Percentiles rank a stretch among this genome's conserved stretches.
phyloP scores from a whole-genome alignment of 108 stramenopile genomes.

The Cyclotella baltica region DNA sequence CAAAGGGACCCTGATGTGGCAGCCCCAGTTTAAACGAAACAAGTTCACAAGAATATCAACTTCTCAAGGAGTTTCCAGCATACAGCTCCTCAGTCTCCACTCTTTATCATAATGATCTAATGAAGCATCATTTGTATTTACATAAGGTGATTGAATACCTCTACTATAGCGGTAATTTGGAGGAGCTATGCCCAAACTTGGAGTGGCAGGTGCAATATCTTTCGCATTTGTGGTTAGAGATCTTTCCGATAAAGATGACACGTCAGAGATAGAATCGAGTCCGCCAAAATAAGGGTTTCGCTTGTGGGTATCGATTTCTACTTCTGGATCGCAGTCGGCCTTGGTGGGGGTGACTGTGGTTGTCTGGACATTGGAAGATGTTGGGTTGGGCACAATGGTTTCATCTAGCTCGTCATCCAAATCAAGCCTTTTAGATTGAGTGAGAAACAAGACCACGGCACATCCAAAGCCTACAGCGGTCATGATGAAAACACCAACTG shows the following conservation, averaged over 20 bases:
- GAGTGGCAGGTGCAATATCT: conserved; percentile 1
- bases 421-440: conserved; percentile 9
- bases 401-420: conserved; percentile 3
- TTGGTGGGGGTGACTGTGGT: neutral
- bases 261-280: conserved; percentile 12
- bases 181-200: conserved; percentile 23
- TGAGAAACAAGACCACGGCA: conserved; percentile 5
- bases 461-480: conserved; percentile 5
- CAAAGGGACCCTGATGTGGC: too few species aligned
- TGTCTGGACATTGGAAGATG: neutral
- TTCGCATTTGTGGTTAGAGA: neutral
- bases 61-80: conserved; percentile 24
- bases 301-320: neutral
- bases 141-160: conserved; percentile 8
- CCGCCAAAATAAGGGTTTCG: neutral
- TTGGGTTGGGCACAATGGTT: neutral
- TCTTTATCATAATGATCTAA: conserved; percentile 4
- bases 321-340: neutral
- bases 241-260: conserved; percentile 24
- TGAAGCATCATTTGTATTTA: neutral
- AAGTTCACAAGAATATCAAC: too few species aligned
- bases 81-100: conserved; percentile 13
- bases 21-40: too few species aligned
- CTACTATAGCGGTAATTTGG: conserved; percentile 15
- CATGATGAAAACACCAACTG: conserved; percentile 1